Percentiles rank a stretch among this genome's conserved stretches.
Conservation (phyloP, 1,284 basidiomycete species). For the Tylopilus sp. region DNA sequence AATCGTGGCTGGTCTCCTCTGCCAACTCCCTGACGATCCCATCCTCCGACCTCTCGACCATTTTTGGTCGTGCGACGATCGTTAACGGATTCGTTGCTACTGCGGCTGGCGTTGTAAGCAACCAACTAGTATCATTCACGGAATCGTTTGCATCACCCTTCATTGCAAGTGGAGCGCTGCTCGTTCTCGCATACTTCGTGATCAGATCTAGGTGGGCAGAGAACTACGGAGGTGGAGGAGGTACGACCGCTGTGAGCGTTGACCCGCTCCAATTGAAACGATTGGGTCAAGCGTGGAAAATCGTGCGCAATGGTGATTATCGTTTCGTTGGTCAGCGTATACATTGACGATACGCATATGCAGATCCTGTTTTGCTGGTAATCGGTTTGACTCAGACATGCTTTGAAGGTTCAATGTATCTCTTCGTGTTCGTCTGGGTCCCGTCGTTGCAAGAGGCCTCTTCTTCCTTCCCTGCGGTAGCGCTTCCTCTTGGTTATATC, state of each 20-base stretch:
- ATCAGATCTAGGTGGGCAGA: conserved; percentile 60
- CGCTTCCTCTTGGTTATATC: conserved; percentile 67
- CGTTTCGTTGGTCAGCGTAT: neutral
- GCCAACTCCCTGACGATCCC: conserved; percentile 48
- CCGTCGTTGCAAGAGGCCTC: conserved; percentile 64
- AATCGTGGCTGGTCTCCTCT: conserved; percentile 68
- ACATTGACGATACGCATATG: conserved; percentile 1
- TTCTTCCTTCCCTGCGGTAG: conserved; percentile 23
- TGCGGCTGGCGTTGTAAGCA: conserved; percentile 58
- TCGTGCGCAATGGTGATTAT: conserved; percentile 50
- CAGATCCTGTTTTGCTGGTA: conserved; percentile 56
- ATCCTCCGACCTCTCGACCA: conserved; percentile 56
- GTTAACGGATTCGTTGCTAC: conserved; percentile 69
- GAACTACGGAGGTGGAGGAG: conserved; percentile 55
- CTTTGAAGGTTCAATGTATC: conserved; percentile 77
- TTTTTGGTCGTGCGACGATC: conserved; percentile 66
- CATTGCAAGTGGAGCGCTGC: conserved; percentile 52
- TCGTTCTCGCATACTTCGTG: conserved; percentile 51
- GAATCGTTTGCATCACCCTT: conserved; percentile 58
- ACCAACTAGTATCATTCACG: conserved; percentile 50
- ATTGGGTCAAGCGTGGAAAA: conserved; percentile 53
- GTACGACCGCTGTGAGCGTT: conserved; percentile 22
- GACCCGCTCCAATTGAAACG: conserved; percentile 51
- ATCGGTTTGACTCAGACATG: conserved; percentile 71
- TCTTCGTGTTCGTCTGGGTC: conserved; percentile 79